These are phyloP conservation scores for Bacterosira constricta DNA, from an alignment of 108 stramenopile species.

Conservation along the genomic window DNA sequence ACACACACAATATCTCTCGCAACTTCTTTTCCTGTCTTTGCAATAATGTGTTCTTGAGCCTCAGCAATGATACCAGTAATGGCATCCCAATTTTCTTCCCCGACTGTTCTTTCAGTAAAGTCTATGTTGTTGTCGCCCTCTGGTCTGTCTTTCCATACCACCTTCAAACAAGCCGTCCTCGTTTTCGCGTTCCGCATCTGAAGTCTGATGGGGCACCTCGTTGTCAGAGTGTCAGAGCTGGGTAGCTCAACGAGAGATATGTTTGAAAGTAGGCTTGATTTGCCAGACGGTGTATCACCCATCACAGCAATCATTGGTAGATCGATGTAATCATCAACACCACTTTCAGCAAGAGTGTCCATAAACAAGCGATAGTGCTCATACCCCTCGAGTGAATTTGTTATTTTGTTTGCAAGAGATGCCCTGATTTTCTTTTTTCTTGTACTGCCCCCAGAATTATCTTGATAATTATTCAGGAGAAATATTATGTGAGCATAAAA, in stretches of 20 bases:
- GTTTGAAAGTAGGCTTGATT: conserved; percentile 23
- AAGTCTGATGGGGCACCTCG: conserved; percentile 21
- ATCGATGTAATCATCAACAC: conserved; percentile 37
- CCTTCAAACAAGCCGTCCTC: conserved; percentile 39
- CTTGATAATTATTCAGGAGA: no score
- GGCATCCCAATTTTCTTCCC: conserved; percentile 28
- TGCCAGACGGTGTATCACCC: conserved; percentile 45
- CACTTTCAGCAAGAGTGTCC: conserved; percentile 26
- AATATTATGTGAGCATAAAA: no score
- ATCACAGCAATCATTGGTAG: conserved; percentile 52
- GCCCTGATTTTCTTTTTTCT: no score
- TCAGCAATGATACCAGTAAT: conserved; percentile 40
- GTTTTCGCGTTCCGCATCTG: background rate
- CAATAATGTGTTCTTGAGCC: conserved; percentile 60
- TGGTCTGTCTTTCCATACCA: conserved; percentile 45
- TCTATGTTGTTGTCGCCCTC: conserved; percentile 9
- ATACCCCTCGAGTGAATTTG: conserved; percentile 16
- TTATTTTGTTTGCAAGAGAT: background rate
- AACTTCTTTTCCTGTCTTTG: conserved; percentile 33
- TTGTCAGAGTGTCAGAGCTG: conserved; percentile 14
- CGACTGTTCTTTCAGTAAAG: conserved; percentile 29
- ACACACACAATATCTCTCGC: conserved; percentile 50
- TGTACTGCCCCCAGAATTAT: no score
- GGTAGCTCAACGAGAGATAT: conserved; percentile 16
- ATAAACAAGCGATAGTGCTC: conserved; percentile 29